These are phyloP conservation scores for Lanmaoa pseudosensibilis DNA, from an alignment of 768 basidiomycete species.

Conservation along the genomic window DNA sequence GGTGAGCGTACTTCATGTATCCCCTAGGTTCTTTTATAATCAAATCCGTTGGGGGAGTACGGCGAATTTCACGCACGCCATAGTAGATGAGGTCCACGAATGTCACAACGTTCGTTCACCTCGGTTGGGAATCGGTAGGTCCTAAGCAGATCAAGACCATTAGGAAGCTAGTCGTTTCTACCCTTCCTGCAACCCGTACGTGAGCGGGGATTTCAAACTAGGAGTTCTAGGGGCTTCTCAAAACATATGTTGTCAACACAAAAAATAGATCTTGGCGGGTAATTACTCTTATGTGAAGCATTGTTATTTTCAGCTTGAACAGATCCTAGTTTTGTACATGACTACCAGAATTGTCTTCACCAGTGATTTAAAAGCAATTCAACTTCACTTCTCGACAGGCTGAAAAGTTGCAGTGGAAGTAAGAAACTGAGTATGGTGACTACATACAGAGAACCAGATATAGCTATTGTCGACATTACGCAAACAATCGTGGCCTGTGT, in stretches of 20 bases:
- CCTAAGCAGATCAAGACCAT: not conserved
- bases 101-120: not conserved
- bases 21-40: not conserved
- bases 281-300: not conserved
- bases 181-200: no score
- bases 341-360: not conserved
- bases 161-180: not conserved
- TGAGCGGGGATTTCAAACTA: no score
- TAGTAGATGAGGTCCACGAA: no score
- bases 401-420: not conserved
- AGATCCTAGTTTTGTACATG: not conserved
- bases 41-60: not conserved
- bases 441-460: constrained; percentile 25
- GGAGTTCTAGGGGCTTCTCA: not conserved
- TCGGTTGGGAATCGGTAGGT: not conserved
- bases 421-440: constrained; percentile 9
- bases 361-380: no score
- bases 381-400: not conserved
- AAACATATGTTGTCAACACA: not conserved
- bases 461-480: constrained; percentile 16
- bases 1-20: constrained; percentile 8
- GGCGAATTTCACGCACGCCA: not conserved
- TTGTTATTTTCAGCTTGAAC: not conserved
- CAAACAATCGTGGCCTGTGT: constrained; percentile 3
- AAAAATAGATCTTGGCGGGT: not conserved